phyloP scores from a whole-genome alignment of 2,329 filamentous ascomycete species.

The Lasiodiplodia hormozganensis region DNA sequence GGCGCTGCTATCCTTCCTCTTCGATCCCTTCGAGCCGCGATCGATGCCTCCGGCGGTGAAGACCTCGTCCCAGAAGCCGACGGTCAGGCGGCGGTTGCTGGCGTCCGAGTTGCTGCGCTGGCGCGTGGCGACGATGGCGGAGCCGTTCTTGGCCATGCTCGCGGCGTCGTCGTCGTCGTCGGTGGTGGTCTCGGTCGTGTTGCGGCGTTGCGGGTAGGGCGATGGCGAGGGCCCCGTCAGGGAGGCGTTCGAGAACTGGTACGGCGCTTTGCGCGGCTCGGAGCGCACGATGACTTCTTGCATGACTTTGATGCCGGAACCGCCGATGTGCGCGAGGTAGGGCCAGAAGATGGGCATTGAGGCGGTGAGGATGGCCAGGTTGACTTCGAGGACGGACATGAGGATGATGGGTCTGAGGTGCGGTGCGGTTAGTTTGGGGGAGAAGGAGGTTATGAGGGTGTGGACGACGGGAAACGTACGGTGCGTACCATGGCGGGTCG shows the following conservation, averaged over 20 bases:
- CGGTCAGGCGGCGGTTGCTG: not conserved
- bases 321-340: slow-evolving; percentile 23
- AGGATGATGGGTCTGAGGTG: slow-evolving; percentile 30
- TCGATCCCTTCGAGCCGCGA: not conserved
- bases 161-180: not conserved
- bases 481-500: slow-evolving; percentile 29
- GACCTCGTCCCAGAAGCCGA: not conserved
- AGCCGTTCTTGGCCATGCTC: not conserved
- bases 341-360: slow-evolving; percentile 36
- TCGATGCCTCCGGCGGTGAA: not conserved
- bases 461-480: not conserved
- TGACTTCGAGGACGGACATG: slow-evolving; percentile 34
- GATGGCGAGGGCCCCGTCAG: not conserved
- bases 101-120: slow-evolving; percentile 12
- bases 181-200: not conserved
- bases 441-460: too few relatives aligned
- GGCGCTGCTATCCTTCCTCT: not conserved
- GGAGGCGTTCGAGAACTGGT: not conserved
- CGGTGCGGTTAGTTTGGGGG: not conserved
- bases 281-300: slow-evolving; percentile 28
- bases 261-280: slow-evolving; percentile 16
- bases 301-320: slow-evolving; percentile 18
- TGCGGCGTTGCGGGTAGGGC: not conserved
- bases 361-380: slow-evolving; percentile 34
- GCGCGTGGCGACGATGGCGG: not conserved